phyloP scores from a whole-genome alignment of 23 red algal genomes.

The Gracilaria vermiculophylla region DNA sequence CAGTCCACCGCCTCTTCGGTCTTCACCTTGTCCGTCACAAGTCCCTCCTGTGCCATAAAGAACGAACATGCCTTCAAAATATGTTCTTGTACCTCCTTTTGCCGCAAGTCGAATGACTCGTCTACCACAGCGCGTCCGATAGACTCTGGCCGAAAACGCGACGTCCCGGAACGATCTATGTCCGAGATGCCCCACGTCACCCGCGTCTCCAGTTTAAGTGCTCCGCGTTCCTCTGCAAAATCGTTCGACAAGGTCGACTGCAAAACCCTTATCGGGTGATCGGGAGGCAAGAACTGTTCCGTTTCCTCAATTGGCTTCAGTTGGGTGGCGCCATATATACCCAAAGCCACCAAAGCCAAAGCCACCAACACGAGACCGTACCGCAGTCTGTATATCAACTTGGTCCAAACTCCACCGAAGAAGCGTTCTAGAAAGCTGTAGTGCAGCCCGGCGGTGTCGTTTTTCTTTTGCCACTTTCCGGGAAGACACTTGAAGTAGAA shows the following conservation, averaged over 20 bases:
- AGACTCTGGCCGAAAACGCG: slow-evolving; percentile 41
- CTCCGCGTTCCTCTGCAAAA: slow-evolving; percentile 5
- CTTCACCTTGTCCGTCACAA: slow-evolving; percentile 1
- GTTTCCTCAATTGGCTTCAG: slow-evolving; percentile 51
- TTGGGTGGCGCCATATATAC: slow-evolving; percentile 38
- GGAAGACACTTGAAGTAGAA: slow-evolving; percentile 25
- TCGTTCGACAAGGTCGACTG: neutral
- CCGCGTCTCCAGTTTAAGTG: neutral
- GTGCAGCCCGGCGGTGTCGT: neutral
- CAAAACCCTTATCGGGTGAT: slow-evolving; percentile 16
- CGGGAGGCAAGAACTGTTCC: slow-evolving; percentile 57
- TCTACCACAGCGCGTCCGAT: slow-evolving; percentile 56
- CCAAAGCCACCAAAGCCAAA: slow-evolving; percentile 29
- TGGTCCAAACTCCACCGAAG: slow-evolving; percentile 58
- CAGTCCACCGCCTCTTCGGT: slow-evolving; percentile 32
- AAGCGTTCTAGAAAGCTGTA: slow-evolving; percentile 59
- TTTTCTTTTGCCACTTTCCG: neutral
- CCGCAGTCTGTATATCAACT: neutral
- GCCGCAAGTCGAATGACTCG: slow-evolving; percentile 51
- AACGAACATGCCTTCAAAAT: slow-evolving; percentile 25
- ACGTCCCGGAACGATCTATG: slow-evolving; percentile 67
- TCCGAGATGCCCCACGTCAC: slow-evolving; percentile 65
- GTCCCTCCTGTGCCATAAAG: neutral
- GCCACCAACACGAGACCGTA: slow-evolving; percentile 46
- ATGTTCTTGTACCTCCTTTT: slow-evolving; percentile 34